A percentile compares a stretch with the other conserved stretches of the same genome.
These are phyloP conservation scores for Tephrocybe rancida DNA, from an alignment of 768 basidiomycete genomes.

Conservation along the genomic window DNA sequence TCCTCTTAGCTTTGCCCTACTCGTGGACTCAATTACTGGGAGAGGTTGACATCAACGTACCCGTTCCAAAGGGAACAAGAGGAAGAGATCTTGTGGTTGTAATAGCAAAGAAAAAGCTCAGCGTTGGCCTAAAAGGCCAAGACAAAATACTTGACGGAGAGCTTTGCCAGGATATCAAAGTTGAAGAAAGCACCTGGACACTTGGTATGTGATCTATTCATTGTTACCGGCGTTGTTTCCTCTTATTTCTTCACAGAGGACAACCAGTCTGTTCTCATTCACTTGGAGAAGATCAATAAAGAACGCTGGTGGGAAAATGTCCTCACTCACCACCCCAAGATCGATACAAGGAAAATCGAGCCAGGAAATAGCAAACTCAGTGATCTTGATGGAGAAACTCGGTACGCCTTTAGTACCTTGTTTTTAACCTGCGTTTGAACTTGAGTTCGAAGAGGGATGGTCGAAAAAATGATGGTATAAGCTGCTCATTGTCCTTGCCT, in stretches of 20 bases:
- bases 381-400: constrained; percentile 94
- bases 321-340: constrained; percentile 91
- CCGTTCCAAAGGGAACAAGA: constrained; percentile 87
- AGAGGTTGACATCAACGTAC: constrained; percentile 82
- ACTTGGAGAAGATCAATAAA: constrained; percentile 86
- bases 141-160: constrained; percentile 89
- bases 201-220: constrained; percentile 58
- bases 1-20: constrained; percentile 77
- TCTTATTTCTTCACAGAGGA: constrained; percentile 58
- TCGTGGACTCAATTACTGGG: constrained; percentile 88
- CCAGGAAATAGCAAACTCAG: constrained; percentile 95
- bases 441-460: constrained; percentile 73
- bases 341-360: constrained; percentile 94
- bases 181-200: constrained; percentile 98
- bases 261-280: constrained; percentile 67
- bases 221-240: neutral
- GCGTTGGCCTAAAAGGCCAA: constrained; percentile 82
- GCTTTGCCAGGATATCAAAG: constrained; percentile 89
- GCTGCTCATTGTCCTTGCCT: neutral
- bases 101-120: constrained; percentile 82
- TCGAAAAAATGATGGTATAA: constrained; percentile 99
- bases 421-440: neutral
- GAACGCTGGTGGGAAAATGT: constrained; percentile 99
- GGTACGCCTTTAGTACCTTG: constrained; percentile 43
- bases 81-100: constrained; percentile 72